Evolutionary conservation across 2,329 filamentous ascomycete species (phyloP), one percentile per base, ranked within the genome.

Genomic region (Fusarium nodosum): DNA sequence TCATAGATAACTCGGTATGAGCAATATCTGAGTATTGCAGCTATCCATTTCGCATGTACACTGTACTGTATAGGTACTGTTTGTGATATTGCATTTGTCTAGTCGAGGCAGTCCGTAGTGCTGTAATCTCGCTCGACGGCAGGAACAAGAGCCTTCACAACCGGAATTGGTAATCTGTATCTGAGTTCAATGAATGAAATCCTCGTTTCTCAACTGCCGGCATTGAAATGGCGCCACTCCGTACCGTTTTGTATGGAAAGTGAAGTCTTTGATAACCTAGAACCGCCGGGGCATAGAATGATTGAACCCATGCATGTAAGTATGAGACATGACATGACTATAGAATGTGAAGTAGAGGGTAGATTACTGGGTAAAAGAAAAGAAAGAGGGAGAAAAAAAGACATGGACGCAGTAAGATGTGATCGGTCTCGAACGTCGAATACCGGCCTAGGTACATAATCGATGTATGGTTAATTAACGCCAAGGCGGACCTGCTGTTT

Each of bases 401-500:
- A 34, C 30, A 57, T 52, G 54, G 47, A 34, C 41, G 51, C 50
- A 58, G 54, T 50, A 34, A 66, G 59, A 72, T 46, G 61, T 71
- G 60, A 57, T 56, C 68, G 51, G 34, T 20, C 33, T 51, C 33
- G 59, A 44, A 15, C 39, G 20, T 48, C 30, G 20, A 71, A 71
- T 60, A 42, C 34, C 38, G 7, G 6, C 12, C 18, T 38, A n/a
- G n/a, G n/a, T n/a, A 20, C 16, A n/a, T 22, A 16, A 46, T 31
- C n/a, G n/a, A 46, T 46, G 44, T 31, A 52, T 55, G 62, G 26
- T 66, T 60, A 54, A 30, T 66, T 57, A 54, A 64, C 50, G 72
- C 71, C 71, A 65, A 72, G 66, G 60, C 65, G 69, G 69, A 63
- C 68, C 60, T 62, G 28, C 62, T 60, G 42, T 47, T 60, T 57